Evolutionary conservation across 768 basidiomycete species (phyloP).

Genomic region (Tulasnella sp.): DNA sequence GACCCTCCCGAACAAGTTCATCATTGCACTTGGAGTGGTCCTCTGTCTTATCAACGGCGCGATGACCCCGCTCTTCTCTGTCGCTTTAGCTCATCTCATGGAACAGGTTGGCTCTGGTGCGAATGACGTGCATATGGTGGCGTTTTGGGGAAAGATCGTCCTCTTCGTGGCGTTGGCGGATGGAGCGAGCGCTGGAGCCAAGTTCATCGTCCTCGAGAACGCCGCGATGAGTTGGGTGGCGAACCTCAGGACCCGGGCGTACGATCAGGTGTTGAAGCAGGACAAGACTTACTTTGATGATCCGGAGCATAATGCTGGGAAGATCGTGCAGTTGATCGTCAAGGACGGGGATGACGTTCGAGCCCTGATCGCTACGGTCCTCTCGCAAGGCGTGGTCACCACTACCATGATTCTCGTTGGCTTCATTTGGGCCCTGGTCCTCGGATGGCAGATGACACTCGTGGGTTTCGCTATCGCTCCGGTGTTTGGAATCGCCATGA

Average conservation of each 20-base stretch:
- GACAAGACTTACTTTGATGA: conserved; percentile 85
- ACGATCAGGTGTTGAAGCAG: conserved; percentile 54
- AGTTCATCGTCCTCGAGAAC: conserved; percentile 73
- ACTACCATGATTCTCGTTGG: conserved; percentile 72
- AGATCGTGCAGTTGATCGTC: conserved; percentile 63
- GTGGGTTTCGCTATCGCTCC: conserved; percentile 82
- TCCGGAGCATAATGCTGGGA: conserved; percentile 44
- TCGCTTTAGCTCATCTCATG: conserved; percentile 34
- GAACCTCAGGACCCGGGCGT: conserved; percentile 45
- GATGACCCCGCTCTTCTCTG: conserved; percentile 88
- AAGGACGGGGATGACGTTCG: conserved; percentile 88
- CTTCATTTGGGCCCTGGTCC: conserved; percentile 76
- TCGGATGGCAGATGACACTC: conserved; percentile 88
- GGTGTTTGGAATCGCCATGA: conserved; percentile 66
- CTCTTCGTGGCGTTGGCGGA: conserved; percentile 67
- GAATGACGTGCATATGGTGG: conserved; percentile 17
- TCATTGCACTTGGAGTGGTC: conserved; percentile 59
- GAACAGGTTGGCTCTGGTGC: conserved; percentile 25
- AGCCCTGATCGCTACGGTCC: conserved; percentile 58
- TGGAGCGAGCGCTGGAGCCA: conserved; percentile 61
- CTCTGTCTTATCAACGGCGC: conserved; percentile 65
- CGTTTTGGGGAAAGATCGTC: conserved; percentile 22
- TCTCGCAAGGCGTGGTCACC: conserved; percentile 65
- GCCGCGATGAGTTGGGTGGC: conserved; percentile 68
- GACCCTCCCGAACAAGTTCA: conserved; percentile 60